Conservation (phyloP, 225 moss, liverwort and hornwort species). For the Sphagnum contortum region DNA sequence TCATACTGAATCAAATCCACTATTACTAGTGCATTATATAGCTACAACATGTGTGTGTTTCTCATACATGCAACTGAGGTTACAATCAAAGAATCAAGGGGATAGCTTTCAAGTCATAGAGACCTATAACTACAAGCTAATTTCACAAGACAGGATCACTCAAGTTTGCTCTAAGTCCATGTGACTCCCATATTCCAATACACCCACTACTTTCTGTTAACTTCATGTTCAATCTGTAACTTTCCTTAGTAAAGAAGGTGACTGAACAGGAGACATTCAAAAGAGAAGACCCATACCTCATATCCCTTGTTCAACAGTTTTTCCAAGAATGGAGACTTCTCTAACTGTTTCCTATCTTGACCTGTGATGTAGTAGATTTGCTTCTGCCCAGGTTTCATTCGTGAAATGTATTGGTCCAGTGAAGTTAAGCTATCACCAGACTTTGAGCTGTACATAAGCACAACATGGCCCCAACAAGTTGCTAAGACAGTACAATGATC, state of each 20-base stretch:
- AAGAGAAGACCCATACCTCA: constrained; percentile 35
- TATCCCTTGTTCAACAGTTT: constrained; percentile 91
- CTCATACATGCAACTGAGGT: too few relatives aligned
- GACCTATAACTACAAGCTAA: too few relatives aligned
- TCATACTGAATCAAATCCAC: too few relatives aligned
- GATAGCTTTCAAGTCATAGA: too few relatives aligned
- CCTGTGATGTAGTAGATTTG: constrained; percentile 93
- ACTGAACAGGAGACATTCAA: not conserved
- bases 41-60: not conserved
- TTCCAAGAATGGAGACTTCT: constrained; percentile 94
- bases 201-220: too few relatives aligned
- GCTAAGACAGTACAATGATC: too few relatives aligned
- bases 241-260: not conserved
- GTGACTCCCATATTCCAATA: too few relatives aligned
- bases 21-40: not conserved
- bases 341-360: constrained; percentile 76
- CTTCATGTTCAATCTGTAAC: too few relatives aligned
- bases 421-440: constrained; percentile 84
- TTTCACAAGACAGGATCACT: too few relatives aligned
- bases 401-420: constrained; percentile 74
- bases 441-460: constrained; percentile 58
- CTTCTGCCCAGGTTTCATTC: constrained; percentile 96
- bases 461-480: too few relatives aligned
- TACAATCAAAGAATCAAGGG: too few relatives aligned
- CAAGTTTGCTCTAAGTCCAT: too few relatives aligned